These are phyloP conservation scores for Nothophoma quercina DNA, from an alignment of 2,329 filamentous ascomycete genomes.

Conservation along the genomic window DNA sequence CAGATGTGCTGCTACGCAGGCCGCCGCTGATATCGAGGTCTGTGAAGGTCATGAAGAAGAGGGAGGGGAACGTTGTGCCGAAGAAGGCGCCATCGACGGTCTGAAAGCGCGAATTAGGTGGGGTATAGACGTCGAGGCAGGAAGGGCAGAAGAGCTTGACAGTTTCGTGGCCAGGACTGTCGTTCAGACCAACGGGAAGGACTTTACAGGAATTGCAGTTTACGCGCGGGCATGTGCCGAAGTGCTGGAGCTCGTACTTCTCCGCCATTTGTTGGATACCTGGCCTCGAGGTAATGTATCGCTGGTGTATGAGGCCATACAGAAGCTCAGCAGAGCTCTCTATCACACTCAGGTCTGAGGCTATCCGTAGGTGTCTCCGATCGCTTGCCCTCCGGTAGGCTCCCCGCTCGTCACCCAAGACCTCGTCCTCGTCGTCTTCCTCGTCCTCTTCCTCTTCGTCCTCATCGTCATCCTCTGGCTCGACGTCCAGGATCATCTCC, in stretches of 20 bases:
- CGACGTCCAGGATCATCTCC: constrained; percentile 99
- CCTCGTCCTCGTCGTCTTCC: constrained; percentile 64
- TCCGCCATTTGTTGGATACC: constrained; percentile 99
- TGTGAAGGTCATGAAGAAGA: constrained; percentile 98
- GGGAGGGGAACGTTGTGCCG: constrained; percentile 92
- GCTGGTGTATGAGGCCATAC: constrained; percentile 97
- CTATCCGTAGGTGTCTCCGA: constrained; percentile 82
- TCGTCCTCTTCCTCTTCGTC: constrained; percentile 77
- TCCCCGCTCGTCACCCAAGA: constrained; percentile 62
- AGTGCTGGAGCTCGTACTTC: constrained; percentile 97
- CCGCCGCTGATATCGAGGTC: constrained; percentile 85
- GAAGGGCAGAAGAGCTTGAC: constrained; percentile 98
- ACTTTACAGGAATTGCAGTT: constrained; percentile 91
- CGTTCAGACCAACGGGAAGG: constrained; percentile 89
- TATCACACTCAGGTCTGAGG: constrained; percentile 92
- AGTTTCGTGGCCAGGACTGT: constrained; percentile 94
- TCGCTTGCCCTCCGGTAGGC: constrained; percentile 54
- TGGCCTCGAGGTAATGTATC: constrained; percentile 94
- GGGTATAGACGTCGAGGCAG: constrained; percentile 95
- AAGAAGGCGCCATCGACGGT: constrained; percentile 98
- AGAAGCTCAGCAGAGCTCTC: constrained; percentile 98
- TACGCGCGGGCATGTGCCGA: constrained; percentile 93
- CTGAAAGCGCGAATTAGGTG: constrained; percentile 96
- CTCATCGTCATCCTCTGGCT: constrained; percentile 92
- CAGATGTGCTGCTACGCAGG: constrained; percentile 63